Conservation (phyloP, 1,284 basidiomycete genomes). For the Coniferiporia sulphurascens region DNA sequence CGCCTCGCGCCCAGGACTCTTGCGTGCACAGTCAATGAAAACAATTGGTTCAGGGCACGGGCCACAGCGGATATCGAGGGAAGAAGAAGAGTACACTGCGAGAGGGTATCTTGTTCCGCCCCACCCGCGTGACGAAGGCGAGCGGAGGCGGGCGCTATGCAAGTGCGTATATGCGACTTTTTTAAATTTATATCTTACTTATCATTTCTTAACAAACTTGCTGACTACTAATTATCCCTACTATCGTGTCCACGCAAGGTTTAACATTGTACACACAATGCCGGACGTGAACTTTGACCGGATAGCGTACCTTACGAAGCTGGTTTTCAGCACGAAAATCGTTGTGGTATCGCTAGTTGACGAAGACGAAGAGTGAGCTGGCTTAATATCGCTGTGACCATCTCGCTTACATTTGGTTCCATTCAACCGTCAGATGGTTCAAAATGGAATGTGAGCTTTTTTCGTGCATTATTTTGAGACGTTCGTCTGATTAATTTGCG, state of each 20-base stretch:
- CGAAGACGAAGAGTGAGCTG: conserved; percentile 67
- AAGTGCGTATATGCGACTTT: conserved; percentile 42
- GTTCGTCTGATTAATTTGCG: neutral
- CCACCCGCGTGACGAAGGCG: conserved; percentile 74
- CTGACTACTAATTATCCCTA: neutral
- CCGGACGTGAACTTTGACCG: conserved; percentile 90
- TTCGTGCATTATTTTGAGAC: conserved; percentile 4
- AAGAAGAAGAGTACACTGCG: conserved; percentile 55
- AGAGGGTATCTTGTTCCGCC: conserved; percentile 77
- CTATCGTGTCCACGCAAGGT: conserved; percentile 38
- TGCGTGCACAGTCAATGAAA: conserved; percentile 18
- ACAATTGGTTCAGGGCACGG: conserved; percentile 3
- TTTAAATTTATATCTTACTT: conserved; percentile 3
- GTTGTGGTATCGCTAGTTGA: conserved; percentile 83
- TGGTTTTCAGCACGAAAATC: conserved; percentile 88
- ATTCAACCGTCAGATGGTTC: conserved; percentile 53
- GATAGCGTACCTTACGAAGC: conserved; percentile 83
- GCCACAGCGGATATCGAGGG: conserved; percentile 47
- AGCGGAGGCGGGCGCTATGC: conserved; percentile 75
- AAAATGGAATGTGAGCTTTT: conserved; percentile 68
- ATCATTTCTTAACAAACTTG: neutral
- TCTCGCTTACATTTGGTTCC: neutral
- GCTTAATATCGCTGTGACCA: neutral
- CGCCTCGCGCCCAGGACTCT: conserved; percentile 2
- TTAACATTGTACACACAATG: conserved; percentile 83